phyloP scores from a whole-genome alignment of 495 filamentous ascomycete species.

The Aspergillus leporis region DNA sequence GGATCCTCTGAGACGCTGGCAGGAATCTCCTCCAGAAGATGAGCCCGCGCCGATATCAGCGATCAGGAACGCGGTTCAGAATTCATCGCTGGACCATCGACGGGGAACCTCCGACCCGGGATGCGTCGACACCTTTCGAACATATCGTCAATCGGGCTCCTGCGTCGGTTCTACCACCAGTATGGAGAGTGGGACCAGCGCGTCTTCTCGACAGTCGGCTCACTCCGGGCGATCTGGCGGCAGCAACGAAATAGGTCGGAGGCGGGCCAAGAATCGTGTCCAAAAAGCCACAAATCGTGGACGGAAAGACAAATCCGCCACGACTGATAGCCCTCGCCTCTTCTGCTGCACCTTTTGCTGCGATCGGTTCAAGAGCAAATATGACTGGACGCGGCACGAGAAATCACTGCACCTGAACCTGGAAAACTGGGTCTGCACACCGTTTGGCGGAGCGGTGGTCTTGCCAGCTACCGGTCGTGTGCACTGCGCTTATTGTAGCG shows the following conservation, averaged over 20 bases:
- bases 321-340: conserved; percentile 10
- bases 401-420: conserved; percentile 77
- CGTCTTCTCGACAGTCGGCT: conserved; percentile 19
- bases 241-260: not conserved
- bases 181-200: conserved; percentile 17
- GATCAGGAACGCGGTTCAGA: conserved; percentile 4
- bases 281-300: not conserved
- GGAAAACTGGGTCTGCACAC: conserved; percentile 74
- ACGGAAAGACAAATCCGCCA: conserved; percentile 2
- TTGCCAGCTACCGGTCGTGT: conserved; percentile 54
- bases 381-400: conserved; percentile 81
- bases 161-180: conserved; percentile 7
- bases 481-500: conserved; percentile 28
- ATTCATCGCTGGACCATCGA: not conserved
- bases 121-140: not conserved
- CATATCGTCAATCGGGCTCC: conserved; percentile 1
- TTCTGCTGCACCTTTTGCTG: conserved; percentile 74
- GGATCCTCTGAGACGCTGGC: conserved; percentile 5
- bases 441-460: conserved; percentile 45
- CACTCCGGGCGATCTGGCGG: conserved; percentile 14
- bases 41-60: conserved; percentile 2
- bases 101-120: not conserved
- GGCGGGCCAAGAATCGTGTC: not conserved
- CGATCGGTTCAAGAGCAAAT: conserved; percentile 74
- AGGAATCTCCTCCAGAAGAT: conserved; percentile 10